phyloP scores from a whole-genome alignment of 805 yeast genomes.

The Metschnikowia cerradonensis region DNA sequence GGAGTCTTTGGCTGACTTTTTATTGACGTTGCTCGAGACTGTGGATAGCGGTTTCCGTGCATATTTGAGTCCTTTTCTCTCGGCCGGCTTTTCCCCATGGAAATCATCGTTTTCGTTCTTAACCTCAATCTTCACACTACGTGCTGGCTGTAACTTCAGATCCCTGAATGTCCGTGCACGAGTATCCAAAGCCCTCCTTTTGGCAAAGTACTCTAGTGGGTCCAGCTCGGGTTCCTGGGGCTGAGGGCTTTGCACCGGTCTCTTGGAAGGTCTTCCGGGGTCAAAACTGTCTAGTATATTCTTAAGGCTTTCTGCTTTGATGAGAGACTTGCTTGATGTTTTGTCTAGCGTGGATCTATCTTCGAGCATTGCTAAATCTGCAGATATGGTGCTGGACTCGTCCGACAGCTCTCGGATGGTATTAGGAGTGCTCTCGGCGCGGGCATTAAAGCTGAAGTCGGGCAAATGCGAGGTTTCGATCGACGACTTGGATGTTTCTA shows the following conservation, averaged over 20 bases:
- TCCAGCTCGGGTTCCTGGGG: not conserved
- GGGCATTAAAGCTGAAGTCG: not conserved
- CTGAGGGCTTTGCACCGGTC: not conserved
- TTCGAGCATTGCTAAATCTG: constrained; percentile 1
- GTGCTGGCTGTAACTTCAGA: constrained; percentile 1
- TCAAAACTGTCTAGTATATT: constrained; percentile 2
- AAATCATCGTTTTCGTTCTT: constrained; percentile 1
- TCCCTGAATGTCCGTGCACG: not conserved
- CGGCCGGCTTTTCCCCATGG: not conserved
- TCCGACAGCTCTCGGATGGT: not conserved
- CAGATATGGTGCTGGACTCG: not conserved
- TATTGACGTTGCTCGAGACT: not conserved
- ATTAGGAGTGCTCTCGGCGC: constrained; percentile 1
- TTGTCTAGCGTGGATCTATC: not conserved
- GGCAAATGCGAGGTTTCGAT: not conserved
- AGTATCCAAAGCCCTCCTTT: constrained; percentile 1
- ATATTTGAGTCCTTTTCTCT: not conserved
- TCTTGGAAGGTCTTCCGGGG: not conserved
- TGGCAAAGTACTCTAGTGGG: constrained; percentile 3
- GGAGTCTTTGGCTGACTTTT: not conserved
- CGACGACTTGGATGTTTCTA: not conserved
- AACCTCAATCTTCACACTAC: constrained; percentile 3
- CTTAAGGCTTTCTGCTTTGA: constrained; percentile 1
- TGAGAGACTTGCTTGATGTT: not conserved
- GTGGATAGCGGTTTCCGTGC: constrained; percentile 1